Evolutionary conservation across 2,329 filamentous ascomycete genomes (phyloP).

Genomic region (Aspergillus cejpii): DNA sequence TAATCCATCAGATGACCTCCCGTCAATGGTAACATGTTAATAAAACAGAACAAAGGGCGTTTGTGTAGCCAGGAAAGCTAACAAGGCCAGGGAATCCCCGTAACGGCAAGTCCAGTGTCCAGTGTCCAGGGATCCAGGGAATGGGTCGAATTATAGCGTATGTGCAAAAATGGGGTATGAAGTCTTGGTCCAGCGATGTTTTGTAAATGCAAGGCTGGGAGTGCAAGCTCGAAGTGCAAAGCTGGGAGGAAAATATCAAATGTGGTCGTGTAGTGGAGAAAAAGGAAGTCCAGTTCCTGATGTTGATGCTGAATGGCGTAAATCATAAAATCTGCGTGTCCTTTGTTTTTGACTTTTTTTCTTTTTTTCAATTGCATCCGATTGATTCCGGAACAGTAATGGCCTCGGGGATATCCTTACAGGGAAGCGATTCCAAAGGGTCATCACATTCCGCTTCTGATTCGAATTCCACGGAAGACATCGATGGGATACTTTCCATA

Average conservation of each 20-base stretch:
- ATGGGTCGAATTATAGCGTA: constrained; percentile 11
- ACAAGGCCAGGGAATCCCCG: constrained; percentile 1
- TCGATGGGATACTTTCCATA: constrained; percentile 29
- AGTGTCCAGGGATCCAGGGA: constrained; percentile 8
- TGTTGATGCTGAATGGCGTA: neutral
- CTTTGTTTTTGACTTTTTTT: constrained; percentile 4
- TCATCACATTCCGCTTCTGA: constrained; percentile 28
- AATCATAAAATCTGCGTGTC: constrained; percentile 19
- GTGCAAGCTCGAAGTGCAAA: too few species aligned
- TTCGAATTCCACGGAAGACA: constrained; percentile 32
- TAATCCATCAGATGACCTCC: neutral
- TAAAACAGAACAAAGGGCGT: constrained; percentile 9
- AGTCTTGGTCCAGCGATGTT: constrained; percentile 18
- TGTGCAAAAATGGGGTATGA: constrained; percentile 15
- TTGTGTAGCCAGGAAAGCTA: constrained; percentile 4
- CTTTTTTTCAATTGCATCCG: neutral
- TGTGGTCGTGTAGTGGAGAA: neutral
- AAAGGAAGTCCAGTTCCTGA: neutral
- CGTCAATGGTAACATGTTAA: constrained; percentile 9
- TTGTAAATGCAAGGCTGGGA: constrained; percentile 13
- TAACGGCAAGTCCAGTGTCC: neutral
- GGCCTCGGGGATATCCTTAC: constrained; percentile 28
- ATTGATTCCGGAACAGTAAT: constrained; percentile 18
- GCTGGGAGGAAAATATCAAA: too few species aligned
- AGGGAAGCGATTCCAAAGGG: constrained; percentile 24